Base-by-base conservation (phyloP, 106 monocot species). In the Ottelia alismoides region DNA sequence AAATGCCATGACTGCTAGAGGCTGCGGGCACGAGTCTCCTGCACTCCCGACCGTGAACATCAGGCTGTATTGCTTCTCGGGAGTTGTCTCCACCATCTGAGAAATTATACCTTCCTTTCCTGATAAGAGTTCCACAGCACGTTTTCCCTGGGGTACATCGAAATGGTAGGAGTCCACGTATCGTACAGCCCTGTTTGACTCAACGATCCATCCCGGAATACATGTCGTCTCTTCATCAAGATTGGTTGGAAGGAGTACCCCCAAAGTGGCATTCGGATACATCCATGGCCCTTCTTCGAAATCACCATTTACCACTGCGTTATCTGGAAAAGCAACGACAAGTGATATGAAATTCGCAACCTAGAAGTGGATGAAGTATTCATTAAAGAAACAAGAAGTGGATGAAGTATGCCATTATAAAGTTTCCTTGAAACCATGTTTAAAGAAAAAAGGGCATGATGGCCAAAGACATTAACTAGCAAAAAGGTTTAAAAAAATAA, bases 51-150 rank as follows among this genome's bases (percentile, higher is more conserved):
- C 9, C 1, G 78, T 58, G 66, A 85, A 96, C 11, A 64, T 57
- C 30, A 96, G 88, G 63, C 44, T 77, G 72, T 96, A 96, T 45
- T 71, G 49, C 61, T 82, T 88, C 23, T 76, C 55, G 0, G 84
- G 79, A n/a, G 70, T 74, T 17, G 88, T 88, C 46, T 75, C 76
- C 1, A 89, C 84, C 88, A 96, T 96, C 69, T 88, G 94, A 12
- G 94, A 85, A 65, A 96, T 74, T 61, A 96, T 85, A 18, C 94
- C 94, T 63, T 96, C 94, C 56, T 96, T 96, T 45, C 94, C 88
- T 0, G 94, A 88, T 22, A 96, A 78, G 4, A 96, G 85, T 76
- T 96, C 94, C 22, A 96, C 51, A 0, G 94, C 94, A 1, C 88
- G 94, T 53, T 89, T 88, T 0, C 88, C 94, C 31, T 82, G 76